Conservation (phyloP, 176 grass and related monocot genomes). For the Rhynchospora pubera region DNA sequence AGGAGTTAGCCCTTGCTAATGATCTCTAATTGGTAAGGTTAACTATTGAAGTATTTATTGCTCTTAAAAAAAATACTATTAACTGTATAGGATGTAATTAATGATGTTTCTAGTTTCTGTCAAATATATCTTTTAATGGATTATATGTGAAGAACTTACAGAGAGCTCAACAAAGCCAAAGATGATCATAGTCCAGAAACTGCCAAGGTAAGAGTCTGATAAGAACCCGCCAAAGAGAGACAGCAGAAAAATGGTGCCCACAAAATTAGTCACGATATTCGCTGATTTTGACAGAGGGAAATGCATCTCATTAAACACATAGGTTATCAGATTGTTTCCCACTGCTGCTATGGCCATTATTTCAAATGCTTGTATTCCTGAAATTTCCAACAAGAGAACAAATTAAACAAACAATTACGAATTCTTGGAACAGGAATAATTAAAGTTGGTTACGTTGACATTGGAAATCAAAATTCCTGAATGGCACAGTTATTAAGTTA, state of each 20-base stretch:
- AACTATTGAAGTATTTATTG: too few species aligned
- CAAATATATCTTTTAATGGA: not conserved
- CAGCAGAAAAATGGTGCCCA: conserved; percentile 87
- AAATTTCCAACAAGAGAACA: not conserved
- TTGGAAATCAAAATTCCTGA: not conserved
- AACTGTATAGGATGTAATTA: not conserved
- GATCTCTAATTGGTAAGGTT: too few species aligned
- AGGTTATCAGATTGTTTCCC: conserved; percentile 98
- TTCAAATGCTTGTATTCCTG: conserved; percentile 89
- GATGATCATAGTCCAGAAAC: conserved; percentile 95
- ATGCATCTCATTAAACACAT: conserved; percentile 98
- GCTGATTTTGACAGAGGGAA: conserved; percentile 76
- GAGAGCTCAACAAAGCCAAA: conserved; percentile 98
- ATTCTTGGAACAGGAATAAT: not conserved
- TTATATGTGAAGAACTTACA: conserved; percentile 20
- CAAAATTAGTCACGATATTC: conserved; percentile 91
- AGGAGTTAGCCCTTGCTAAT: too few species aligned
- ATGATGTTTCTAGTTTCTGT: not conserved
- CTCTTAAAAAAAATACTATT: too few species aligned
- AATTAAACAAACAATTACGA: not conserved
- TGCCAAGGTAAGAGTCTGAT: conserved; percentile 89
- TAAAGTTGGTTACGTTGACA: not conserved
- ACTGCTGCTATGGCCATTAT: conserved; percentile 98
- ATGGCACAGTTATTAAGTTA: not conserved
- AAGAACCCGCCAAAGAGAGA: conserved; percentile 82